Evolutionary conservation across 257 asterid species (phyloP), one percentile per base, ranked within the genome.

Genomic region (Orobanche coerulescens): DNA sequence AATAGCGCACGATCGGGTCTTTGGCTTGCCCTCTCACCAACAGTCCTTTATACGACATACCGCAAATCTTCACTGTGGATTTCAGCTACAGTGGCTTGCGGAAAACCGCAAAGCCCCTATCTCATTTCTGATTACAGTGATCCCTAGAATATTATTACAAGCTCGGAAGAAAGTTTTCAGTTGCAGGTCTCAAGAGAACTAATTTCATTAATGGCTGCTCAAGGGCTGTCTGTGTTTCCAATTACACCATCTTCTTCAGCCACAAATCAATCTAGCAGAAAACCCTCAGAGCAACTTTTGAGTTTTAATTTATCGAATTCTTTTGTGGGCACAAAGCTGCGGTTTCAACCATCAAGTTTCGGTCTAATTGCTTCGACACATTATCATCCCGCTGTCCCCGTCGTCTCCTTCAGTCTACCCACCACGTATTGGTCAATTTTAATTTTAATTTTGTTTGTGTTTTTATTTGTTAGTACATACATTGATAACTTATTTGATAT

Each of bases 351-450:
- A 1, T 70, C 85, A 6, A 71, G 54, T 48, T 73, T 66, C 56
- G 65, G 64, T 19, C 24, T 58, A 40, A 47, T 57, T 50, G 47
- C 81, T 51, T 71, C 84, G 26, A 84, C 65, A 76, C 86, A 87
- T 43, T 81, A 75, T 36, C 61, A 80, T 71, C 82, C 75, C 16
- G 75, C 84, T 1, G 88, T 80, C 23, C 87, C 90, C 47, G 78
- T 83, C 6, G 76, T 88, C 78, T 73, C 84, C 44, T 78, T 77
- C 49, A 81, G 87, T 70, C 95, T 84, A 26, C 96, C 98, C 15
- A 74, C 74, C 53, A 68, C 84, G 96, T 92, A 78, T 71, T 74
- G 23, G 49, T 65, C 69, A 8, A 0, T 39, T 69, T 67, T 42
- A 16, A 5, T 0, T 10, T 18, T 47, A 18, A 47, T 18, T 18